phyloP scores from a whole-genome alignment of 2,329 filamentous ascomycete genomes.

The Fusarium sarcochroum region DNA sequence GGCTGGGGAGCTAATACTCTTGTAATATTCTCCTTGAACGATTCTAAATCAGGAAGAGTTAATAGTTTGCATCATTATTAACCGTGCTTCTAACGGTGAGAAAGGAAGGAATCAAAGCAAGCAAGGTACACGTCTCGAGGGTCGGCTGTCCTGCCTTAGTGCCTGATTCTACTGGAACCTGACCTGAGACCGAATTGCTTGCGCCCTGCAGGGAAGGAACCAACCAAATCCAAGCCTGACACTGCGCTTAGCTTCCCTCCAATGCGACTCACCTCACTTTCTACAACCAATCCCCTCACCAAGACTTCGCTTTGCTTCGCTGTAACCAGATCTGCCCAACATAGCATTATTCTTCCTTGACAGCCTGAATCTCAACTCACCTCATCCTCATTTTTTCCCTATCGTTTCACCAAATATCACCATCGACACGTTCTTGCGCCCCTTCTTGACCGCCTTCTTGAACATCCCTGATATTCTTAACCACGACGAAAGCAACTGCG shows the following conservation, averaged over 20 bases:
- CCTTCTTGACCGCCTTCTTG: constrained; percentile 38
- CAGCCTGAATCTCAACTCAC: constrained; percentile 21
- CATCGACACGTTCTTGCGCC: constrained; percentile 17
- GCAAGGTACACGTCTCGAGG: constrained; percentile 14
- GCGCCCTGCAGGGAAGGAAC: constrained; percentile 27
- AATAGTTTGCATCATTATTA: constrained; percentile 12
- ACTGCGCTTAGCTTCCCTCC: constrained; percentile 34
- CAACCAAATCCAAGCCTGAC: constrained; percentile 39
- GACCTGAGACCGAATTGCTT: constrained; percentile 32
- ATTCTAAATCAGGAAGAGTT: constrained; percentile 12
- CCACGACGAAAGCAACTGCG: constrained; percentile 21
- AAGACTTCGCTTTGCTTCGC: constrained; percentile 30
- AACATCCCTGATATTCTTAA: constrained; percentile 25
- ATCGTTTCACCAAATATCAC: constrained; percentile 6
- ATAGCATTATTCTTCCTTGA: constrained; percentile 16
- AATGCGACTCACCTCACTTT: constrained; percentile 36
- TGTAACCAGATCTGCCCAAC: constrained; percentile 20
- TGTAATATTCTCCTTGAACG: neutral
- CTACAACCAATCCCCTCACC: constrained; percentile 41
- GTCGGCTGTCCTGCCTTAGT: constrained; percentile 38
- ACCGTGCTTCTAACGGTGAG: constrained; percentile 34
- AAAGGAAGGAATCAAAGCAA: constrained; percentile 7
- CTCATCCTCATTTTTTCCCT: constrained; percentile 1
- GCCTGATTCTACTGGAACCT: constrained; percentile 32
- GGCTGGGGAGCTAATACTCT: constrained; percentile 37